Evolutionary conservation across 139 green algal genomes (phyloP).

Genomic region (Zygnema cylindricum): DNA sequence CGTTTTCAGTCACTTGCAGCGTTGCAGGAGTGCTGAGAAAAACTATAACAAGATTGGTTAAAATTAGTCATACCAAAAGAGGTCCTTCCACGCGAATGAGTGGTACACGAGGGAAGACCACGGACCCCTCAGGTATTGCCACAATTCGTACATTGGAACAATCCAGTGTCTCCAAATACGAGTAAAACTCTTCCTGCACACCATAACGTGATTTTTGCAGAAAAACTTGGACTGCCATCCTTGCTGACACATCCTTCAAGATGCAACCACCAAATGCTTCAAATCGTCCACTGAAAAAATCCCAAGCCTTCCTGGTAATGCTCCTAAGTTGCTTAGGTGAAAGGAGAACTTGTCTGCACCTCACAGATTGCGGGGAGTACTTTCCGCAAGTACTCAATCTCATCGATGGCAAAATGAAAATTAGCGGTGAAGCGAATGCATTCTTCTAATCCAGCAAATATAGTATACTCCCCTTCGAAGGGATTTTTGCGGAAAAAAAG

Average conservation of each 20-base stretch:
- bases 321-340: too few relatives aligned
- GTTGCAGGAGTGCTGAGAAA: too few relatives aligned
- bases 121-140: constrained; percentile 53
- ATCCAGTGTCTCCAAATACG: constrained; percentile 56
- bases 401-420: constrained; percentile 55
- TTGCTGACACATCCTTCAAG: too few relatives aligned
- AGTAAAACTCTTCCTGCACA: constrained; percentile 60
- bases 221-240: too few relatives aligned
- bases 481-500: constrained; percentile 64
- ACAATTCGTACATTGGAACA: constrained; percentile 45
- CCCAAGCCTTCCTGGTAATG: too few relatives aligned
- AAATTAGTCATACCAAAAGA: constrained; percentile 52
- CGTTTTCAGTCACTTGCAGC: too few relatives aligned
- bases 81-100: constrained; percentile 62
- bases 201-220: background rate
- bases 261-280: too few relatives aligned
- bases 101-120: constrained; percentile 64
- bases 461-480: constrained; percentile 63
- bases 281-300: too few relatives aligned
- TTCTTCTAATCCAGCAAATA: constrained; percentile 66
- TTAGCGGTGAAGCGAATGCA: constrained; percentile 55
- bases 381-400: constrained; percentile 53
- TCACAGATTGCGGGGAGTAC: constrained; percentile 46
- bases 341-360: constrained; percentile 11
- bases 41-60: too few relatives aligned